Percentiles rank a stretch among this genome's conserved stretches.
These are phyloP conservation scores for Breynia disticha DNA, from an alignment of 441 rosid genomes.

Conservation along the genomic window DNA sequence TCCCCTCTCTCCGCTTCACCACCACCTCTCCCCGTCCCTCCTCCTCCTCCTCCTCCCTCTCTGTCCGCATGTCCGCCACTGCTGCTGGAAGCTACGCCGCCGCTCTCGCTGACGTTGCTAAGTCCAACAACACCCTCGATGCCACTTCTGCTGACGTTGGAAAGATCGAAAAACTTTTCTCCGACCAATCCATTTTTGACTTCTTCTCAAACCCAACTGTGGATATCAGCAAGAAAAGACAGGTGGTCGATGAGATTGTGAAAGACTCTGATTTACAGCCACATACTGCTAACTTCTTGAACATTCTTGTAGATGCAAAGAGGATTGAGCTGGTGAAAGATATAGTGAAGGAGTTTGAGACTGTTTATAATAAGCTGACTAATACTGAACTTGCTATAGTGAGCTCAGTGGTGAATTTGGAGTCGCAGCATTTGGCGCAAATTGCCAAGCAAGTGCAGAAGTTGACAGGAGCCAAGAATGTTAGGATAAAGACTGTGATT, in stretches of 20 bases:
- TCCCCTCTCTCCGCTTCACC: conserved; percentile 29
- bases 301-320: conserved; percentile 53
- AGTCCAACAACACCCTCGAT: conserved; percentile 46
- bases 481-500: conserved; percentile 64
- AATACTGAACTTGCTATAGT: conserved; percentile 70
- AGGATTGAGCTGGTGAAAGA: conserved; percentile 50
- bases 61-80: conserved; percentile 42
- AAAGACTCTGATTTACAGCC: conserved; percentile 39
- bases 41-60: conserved; percentile 12
- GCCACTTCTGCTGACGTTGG: conserved; percentile 61
- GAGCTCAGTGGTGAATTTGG: conserved; percentile 67
- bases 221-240: conserved; percentile 32
- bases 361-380: conserved; percentile 48
- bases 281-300: conserved; percentile 54
- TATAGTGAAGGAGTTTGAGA: conserved; percentile 66
- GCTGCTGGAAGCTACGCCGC: conserved; percentile 59
- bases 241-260: conserved; percentile 48
- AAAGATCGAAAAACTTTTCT: conserved; percentile 53
- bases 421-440: conserved; percentile 70
- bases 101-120: conserved; percentile 67
- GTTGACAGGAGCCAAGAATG: conserved; percentile 71
- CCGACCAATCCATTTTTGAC: conserved; percentile 29
- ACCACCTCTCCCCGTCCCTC: conserved; percentile 28
- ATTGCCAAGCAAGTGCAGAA: conserved; percentile 91
- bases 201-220: conserved; percentile 64